Percentiles rank a stretch among this genome's conserved stretches.
Conservation (phyloP, 371 early-diverging fungal species). For the Circinella minor region DNA sequence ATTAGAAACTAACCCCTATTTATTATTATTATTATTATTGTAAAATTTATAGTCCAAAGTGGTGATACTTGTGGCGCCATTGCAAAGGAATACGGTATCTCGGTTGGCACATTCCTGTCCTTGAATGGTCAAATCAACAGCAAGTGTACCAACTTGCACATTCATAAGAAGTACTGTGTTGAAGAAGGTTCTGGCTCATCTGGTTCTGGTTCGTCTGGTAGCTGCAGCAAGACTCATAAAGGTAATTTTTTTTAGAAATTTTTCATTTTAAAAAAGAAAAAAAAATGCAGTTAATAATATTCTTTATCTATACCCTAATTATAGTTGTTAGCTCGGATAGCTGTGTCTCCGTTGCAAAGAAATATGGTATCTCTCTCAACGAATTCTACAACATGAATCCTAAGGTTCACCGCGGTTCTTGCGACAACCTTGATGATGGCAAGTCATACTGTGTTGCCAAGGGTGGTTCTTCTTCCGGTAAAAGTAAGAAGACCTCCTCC, state of each 20-base stretch:
- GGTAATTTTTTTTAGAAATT: constrained; percentile 6
- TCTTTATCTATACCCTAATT: background rate
- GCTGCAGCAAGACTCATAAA: constrained; percentile 25
- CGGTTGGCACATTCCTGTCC: constrained; percentile 24
- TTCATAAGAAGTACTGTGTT: constrained; percentile 49
- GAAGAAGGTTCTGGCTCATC: constrained; percentile 22
- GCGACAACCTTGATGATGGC: constrained; percentile 35
- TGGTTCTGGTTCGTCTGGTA: constrained; percentile 14
- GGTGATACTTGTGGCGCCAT: constrained; percentile 41
- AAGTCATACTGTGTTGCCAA: constrained; percentile 30
- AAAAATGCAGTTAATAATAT: background rate
- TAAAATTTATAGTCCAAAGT: constrained; percentile 23
- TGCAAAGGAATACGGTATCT: constrained; percentile 34
- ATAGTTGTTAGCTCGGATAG: constrained; percentile 30
- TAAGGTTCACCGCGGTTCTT: constrained; percentile 31
- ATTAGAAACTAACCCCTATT: background rate
- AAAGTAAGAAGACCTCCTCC: constrained; percentile 12
- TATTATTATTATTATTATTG: constrained; percentile 1
- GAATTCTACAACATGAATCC: constrained; percentile 33
- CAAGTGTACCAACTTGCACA: constrained; percentile 43
- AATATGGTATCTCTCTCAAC: constrained; percentile 29
- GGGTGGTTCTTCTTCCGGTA: background rate
- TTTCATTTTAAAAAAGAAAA: background rate
- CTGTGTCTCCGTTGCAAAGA: constrained; percentile 31
- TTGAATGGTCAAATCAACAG: constrained; percentile 44